Evolutionary conservation across 2,329 filamentous ascomycete species (phyloP), one percentile per base, ranked within the genome.

Genomic region (Colletotrichum zoysiae): DNA sequence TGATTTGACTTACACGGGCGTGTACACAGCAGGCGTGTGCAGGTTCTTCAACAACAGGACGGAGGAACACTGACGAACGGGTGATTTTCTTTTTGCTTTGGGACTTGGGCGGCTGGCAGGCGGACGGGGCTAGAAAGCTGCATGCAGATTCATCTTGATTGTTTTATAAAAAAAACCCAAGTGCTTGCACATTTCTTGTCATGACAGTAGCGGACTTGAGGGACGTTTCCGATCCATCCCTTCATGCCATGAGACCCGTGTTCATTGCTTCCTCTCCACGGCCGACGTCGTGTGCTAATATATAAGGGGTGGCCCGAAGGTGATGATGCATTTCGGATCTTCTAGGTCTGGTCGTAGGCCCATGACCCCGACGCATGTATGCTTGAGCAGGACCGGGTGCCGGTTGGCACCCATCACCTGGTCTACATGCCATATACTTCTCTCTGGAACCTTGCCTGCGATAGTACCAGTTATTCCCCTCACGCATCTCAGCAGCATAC

Each of bases 141-240:
- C 67, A 73, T 71, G 70, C 61, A 30, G 57, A 48, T 71, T 71
- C 40, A 48, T 69, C 58, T 66, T 71, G 46, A 62, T 35, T 67
- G 48, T 61, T 70, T 20, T 48, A 2, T 16, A 40, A 14, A 40
- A 40, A 40, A 5, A 14, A 14, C 14, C 9, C 5, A 8, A 44
- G 48, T 53, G 33, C 50, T 63, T 53, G 26, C 60, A 53, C 60
- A 30, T 38, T 63, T 38, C 16, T 14, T 14, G 26, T 63, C 20
- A 16, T 63, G 35, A 40, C 38, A 38, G 9, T 7, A 42, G 48
- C 33, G 35, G 26, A 53, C 33, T 26, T 5, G 23, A n/a, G 35
- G 20, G 35, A 3, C 38, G n/a, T 16, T 23, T 26, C n/a, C 23
- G 30, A 16, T 5, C 23, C 20, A 42, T n/a, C 56, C 6, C 56